A percentile compares a stretch with the other conserved stretches of the same genome.
Evolutionary conservation across 2,329 filamentous ascomycete species (phyloP).

Genomic region (Neofusicoccum parvum): DNA sequence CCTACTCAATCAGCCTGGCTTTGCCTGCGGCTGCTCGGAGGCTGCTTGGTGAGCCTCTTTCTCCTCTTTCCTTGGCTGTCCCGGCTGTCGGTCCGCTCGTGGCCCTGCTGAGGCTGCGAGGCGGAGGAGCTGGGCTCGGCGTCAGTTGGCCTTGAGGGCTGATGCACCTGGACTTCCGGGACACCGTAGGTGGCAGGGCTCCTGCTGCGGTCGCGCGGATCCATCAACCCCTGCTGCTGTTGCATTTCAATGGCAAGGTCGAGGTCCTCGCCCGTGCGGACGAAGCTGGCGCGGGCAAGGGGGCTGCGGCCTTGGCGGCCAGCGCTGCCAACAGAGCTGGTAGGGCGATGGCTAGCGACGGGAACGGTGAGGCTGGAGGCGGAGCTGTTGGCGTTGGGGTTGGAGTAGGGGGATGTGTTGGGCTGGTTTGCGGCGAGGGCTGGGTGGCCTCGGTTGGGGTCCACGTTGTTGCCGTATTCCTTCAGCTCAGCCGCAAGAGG

Average conservation of each 20-base stretch:
- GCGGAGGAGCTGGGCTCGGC: slow-evolving; percentile 29
- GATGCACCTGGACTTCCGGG: slow-evolving; percentile 23
- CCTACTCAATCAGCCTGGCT: neutral
- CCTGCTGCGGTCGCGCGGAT: slow-evolving; percentile 10
- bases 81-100: slow-evolving; percentile 34
- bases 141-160: slow-evolving; percentile 37
- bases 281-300: slow-evolving; percentile 48
- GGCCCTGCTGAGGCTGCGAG: slow-evolving; percentile 22
- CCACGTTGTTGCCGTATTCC: slow-evolving; percentile 1
- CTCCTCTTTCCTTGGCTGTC: slow-evolving; percentile 38
- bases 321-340: slow-evolving; percentile 1
- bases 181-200: slow-evolving; percentile 4
- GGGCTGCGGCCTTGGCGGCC: slow-evolving; percentile 43
- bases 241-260: slow-evolving; percentile 38
- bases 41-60: slow-evolving; percentile 39
- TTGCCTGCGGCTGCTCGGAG: slow-evolving; percentile 2
- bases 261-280: slow-evolving; percentile 36
- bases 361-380: slow-evolving; percentile 3
- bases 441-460: neutral
- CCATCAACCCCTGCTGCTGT: slow-evolving; percentile 28
- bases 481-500: slow-evolving; percentile 8
- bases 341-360: neutral
- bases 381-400: slow-evolving; percentile 5
- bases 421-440: neutral
- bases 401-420: slow-evolving; percentile 1